phyloP scores from a whole-genome alignment of 371 early-diverging fungal species.

The Encephalitozoon hellem region DNA sequence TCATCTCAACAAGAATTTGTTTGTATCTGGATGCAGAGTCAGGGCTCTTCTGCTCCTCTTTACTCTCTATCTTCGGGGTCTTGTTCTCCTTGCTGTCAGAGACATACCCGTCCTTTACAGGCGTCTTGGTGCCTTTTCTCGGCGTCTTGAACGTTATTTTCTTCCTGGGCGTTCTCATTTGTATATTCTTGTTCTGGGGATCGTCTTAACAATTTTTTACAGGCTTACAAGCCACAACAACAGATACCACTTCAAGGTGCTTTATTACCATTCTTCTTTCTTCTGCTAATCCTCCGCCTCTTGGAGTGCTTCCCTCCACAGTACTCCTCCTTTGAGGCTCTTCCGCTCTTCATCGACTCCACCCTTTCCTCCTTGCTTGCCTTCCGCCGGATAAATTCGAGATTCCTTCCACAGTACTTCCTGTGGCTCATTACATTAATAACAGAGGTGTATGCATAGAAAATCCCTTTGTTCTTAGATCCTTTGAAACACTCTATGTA shows the following conservation, averaged over 20 bases:
- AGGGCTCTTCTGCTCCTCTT: background rate
- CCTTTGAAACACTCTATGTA: conserved; percentile 32
- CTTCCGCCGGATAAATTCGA: conserved; percentile 36
- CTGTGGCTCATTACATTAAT: conserved; percentile 32
- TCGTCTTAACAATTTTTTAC: conserved; percentile 2
- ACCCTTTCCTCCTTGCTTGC: conserved; percentile 51
- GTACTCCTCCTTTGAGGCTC: conserved; percentile 1
- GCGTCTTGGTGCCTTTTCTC: conserved; percentile 12
- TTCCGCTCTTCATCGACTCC: conserved; percentile 26
- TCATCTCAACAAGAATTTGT: conserved; percentile 12
- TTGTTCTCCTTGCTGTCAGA: background rate
- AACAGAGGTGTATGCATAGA: conserved; percentile 29
- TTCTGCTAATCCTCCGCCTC: conserved; percentile 20
- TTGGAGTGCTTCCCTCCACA: conserved; percentile 25
- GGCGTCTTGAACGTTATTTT: conserved; percentile 41
- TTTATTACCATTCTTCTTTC: conserved; percentile 23
- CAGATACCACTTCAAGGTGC: background rate
- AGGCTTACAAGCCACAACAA: background rate
- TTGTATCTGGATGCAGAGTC: background rate
- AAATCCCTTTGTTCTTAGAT: conserved; percentile 23
- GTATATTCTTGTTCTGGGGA: background rate
- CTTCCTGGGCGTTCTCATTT: conserved; percentile 38
- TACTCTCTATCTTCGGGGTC: background rate
- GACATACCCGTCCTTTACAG: background rate
- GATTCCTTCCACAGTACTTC: conserved; percentile 12